A percentile compares a stretch with the other conserved stretches of the same genome.
These are phyloP conservation scores for Backusella westeae DNA, from an alignment of 192 early-diverging fungal species.

Conservation along the genomic window DNA sequence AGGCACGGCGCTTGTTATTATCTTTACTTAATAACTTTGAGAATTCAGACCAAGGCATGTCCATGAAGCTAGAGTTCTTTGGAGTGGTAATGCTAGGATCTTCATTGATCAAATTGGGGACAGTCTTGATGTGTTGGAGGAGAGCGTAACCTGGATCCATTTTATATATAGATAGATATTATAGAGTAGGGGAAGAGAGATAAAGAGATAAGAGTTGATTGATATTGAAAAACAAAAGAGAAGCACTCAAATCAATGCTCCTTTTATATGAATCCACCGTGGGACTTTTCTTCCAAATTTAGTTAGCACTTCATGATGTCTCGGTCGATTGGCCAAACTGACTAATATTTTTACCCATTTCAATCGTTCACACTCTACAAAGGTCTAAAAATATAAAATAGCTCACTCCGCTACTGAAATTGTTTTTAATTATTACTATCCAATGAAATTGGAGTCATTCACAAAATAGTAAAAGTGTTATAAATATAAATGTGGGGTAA, in stretches of 20 bases:
- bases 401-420: not conserved
- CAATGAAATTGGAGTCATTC: not conserved
- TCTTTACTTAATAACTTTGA: constrained; percentile 29
- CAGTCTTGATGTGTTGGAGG: constrained; percentile 37
- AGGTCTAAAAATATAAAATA: constrained; percentile 6
- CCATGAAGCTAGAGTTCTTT: constrained; percentile 39
- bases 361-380: not conserved
- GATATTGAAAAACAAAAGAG: not conserved
- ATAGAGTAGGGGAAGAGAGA: not conserved
- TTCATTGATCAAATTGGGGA: constrained; percentile 40
- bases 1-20: constrained; percentile 16
- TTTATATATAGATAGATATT: not conserved
- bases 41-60: constrained; percentile 40
- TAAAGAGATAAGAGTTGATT: not conserved
- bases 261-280: constrained; percentile 1
- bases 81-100: constrained; percentile 37
- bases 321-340: not conserved
- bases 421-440: not conserved
- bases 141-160: constrained; percentile 42
- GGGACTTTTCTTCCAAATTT: not conserved
- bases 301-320: not conserved
- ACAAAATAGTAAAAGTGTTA: not conserved
- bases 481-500: not conserved
- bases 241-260: not conserved
- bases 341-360: not conserved